Evolutionary conservation across 1,284 basidiomycete species (phyloP).

Genomic region (Papiliotrema laurentii): DNA sequence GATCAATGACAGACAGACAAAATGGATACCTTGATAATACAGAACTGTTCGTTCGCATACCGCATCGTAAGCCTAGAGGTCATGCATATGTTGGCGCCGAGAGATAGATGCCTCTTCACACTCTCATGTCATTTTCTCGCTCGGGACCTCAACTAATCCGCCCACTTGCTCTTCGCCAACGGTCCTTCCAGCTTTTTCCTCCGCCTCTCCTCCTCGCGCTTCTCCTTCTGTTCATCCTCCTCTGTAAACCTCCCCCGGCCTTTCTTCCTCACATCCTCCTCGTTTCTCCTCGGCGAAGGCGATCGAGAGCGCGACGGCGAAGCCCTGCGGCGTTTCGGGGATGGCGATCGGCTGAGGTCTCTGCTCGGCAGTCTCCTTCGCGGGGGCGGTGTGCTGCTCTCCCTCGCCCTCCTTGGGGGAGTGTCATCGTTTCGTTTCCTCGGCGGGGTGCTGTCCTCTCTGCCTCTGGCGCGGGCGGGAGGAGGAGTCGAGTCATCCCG

Average conservation of each 20-base stretch:
- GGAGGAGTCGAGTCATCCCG: neutral
- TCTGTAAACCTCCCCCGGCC: slow-evolving; percentile 19
- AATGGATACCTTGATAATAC: too few species aligned
- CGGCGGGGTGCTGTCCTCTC: slow-evolving; percentile 7
- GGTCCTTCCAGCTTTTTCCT: slow-evolving; percentile 18
- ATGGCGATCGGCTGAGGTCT: slow-evolving; percentile 7
- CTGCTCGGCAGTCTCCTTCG: neutral
- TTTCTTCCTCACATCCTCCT: slow-evolving; percentile 17
- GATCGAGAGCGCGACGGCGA: slow-evolving; percentile 2
- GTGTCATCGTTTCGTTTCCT: slow-evolving; percentile 3
- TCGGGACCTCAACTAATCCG: too few species aligned
- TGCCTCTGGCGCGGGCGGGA: neutral
- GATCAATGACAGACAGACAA: too few species aligned
- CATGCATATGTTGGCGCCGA: too few species aligned
- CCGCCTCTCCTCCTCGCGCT: slow-evolving; percentile 5
- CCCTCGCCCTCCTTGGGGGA: slow-evolving; percentile 2
- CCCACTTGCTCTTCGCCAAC: slow-evolving; percentile 22
- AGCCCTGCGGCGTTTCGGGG: slow-evolving; percentile 5
- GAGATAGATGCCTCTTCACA: too few species aligned
- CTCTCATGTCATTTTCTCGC: too few species aligned
- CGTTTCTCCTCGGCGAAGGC: slow-evolving; percentile 3
- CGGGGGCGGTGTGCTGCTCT: neutral
- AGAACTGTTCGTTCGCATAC: too few species aligned
- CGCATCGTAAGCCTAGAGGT: too few species aligned
- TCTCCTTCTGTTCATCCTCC: slow-evolving; percentile 11